Evolutionary conservation across 805 yeast species (phyloP), one percentile per base, ranked within the genome.

Genomic region (Yarrowia yakushimensis): DNA sequence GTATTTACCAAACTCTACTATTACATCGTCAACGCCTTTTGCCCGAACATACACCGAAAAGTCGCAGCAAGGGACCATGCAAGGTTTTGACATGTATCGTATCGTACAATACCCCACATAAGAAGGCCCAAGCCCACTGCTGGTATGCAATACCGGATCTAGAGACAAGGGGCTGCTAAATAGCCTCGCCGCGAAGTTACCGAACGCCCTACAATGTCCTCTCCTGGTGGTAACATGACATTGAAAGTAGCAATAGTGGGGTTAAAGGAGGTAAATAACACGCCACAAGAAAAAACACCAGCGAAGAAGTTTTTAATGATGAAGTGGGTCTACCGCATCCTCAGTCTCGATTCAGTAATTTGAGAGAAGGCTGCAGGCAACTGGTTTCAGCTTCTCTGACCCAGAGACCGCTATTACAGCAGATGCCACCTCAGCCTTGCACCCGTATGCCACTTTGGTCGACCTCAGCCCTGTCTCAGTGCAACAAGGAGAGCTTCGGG

Each of bases 361-460:
- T 34, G 37, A 20, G 9, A 11, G 3, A 18, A n/a, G 31, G n/a
- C n/a, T n/a, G n/a, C n/a, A n/a, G n/a, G n/a, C n/a, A n/a, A n/a
- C n/a, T n/a, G n/a, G n/a, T n/a, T n/a, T 43, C 48, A 43, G 48
- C 48, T 33, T 43, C 48, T 4, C 48, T n/a, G 13, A 6, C 33
- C 22, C 27, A 43, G 22, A 25, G 22, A 5, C 48, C 31, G 36
- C 36, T 45, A 27, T 45, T 45, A 15, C 52, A 43, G 52, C 17
- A 45, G 25, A 45, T 30, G 28, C 52, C 52, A 45, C 36, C 15
- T 33, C 55, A 48, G 55, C 28, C 55, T 31, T n/a, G 5, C 55
- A n/a, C 15, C n/a, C n/a, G n/a, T n/a, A n/a, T n/a, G n/a, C n/a
- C 45, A 6, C 7, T 39, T 15, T 13, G 6, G 18, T 15, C 33